phyloP scores from a whole-genome alignment of 352 stramenopile genomes.

The Thalassiosira livingstoniorum region DNA sequence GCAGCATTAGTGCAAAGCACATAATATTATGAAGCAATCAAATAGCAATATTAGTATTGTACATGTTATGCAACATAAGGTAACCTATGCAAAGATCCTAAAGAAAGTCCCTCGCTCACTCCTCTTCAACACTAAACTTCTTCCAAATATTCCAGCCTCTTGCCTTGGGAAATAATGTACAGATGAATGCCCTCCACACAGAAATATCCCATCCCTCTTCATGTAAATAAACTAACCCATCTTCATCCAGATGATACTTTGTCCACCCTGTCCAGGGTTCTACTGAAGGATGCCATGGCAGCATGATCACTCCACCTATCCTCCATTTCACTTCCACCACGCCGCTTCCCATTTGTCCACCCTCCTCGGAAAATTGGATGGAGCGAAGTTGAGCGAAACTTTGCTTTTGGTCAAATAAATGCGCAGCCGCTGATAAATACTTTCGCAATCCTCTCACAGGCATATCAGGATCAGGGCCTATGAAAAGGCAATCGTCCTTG shows the following conservation, averaged over 20 bases:
- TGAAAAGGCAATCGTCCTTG: conserved; percentile 79
- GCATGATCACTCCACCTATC: conserved; percentile 70
- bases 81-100: too few relatives aligned
- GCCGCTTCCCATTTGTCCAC: conserved; percentile 10
- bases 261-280: conserved; percentile 75
- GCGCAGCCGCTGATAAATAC: conserved; percentile 73
- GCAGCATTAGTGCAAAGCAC: too few relatives aligned
- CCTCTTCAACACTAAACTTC: too few relatives aligned
- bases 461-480: conserved; percentile 83
- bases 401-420: conserved; percentile 70
- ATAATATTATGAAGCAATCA: too few relatives aligned
- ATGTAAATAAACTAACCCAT: conserved; percentile 74
- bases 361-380: conserved; percentile 28
- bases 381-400: conserved; percentile 66
- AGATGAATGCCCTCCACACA: conserved; percentile 73
- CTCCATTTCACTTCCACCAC: conserved; percentile 68
- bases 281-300: conserved; percentile 79
- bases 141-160: conserved; percentile 33
- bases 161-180: conserved; percentile 65
- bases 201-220: conserved; percentile 81
- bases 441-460: conserved; percentile 79
- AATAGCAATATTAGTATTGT: too few relatives aligned
- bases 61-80: too few relatives aligned
- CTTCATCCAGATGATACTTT: conserved; percentile 76
- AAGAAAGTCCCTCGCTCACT: too few relatives aligned